Base-by-base conservation (phyloP, 116 monocot genomes). In the Thalassia testudinum region DNA sequence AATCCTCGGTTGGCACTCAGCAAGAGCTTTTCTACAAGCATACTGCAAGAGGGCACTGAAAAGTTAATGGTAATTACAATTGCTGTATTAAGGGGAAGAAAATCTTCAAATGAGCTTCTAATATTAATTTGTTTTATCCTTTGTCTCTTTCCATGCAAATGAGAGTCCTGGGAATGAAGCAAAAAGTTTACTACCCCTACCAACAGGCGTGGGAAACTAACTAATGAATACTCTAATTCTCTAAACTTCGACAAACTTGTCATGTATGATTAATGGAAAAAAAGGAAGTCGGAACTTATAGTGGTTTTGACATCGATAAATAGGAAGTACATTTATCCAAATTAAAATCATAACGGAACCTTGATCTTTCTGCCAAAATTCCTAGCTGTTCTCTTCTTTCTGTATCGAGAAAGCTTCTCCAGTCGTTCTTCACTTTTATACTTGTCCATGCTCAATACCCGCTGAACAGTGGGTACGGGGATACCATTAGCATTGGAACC, bases 21-120 rank as follows among this genome's bases (percentile, higher is more conserved):
- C 92, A 11, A 93, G 66, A 25, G 92, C 83, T 56, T 93, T 93
- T 75, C 87, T 77, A 75, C 92, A 93, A 48, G 92, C 92, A 65
- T 87, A 93, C 92, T 93, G 75, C 59, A 61, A 10, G 0, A 64
- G 27, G 52, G 12, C 14, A 40, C 47, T n/a, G 10, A 34, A 27
- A 27, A 17, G 8, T 28, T 2, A 34, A 27, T 28, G 5, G 26
- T 26, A 5, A n/a, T 26, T 2, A 54, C 27, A 25, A n/a, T 25
- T 26, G 12, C 11, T 24, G 13, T 18, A 24, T 52, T 52, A 22
- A 2, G 25, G 23, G 7, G 14, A 44, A 58, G 14, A 58, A 12
- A 42, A 1, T 40, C 30, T 34, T 34, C 30, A 34, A 34, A 34
- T 34, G 10, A 10, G 30, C 3, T 34, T 34, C 10, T 34, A 34